phyloP scores from a whole-genome alignment of 2,329 filamentous ascomycete genomes.

The Monilinia fructigena region DNA sequence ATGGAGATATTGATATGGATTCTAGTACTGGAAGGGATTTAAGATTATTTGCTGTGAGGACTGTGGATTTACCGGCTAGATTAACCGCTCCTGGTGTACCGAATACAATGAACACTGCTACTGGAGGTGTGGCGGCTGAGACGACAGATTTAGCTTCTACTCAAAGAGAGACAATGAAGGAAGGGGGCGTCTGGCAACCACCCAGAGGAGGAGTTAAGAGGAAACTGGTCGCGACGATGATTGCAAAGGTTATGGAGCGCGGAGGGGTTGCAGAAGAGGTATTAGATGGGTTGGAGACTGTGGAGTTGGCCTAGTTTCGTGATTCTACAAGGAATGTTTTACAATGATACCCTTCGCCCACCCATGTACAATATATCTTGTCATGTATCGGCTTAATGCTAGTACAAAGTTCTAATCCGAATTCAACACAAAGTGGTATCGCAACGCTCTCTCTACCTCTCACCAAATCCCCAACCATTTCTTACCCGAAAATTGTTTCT shows the following conservation, averaged over 20 bases:
- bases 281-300: slow-evolving; percentile 73
- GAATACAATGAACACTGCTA: slow-evolving; percentile 60
- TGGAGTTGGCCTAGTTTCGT: slow-evolving; percentile 59
- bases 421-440: slow-evolving; percentile 1
- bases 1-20: slow-evolving; percentile 46
- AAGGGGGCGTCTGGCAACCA: slow-evolving; percentile 80
- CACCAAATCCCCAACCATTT: slow-evolving; percentile 85
- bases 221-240: slow-evolving; percentile 67
- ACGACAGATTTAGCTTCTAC: slow-evolving; percentile 46
- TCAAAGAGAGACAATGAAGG: slow-evolving; percentile 53
- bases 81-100: slow-evolving; percentile 70
- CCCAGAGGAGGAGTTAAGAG: slow-evolving; percentile 81
- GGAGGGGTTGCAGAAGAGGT: slow-evolving; percentile 86
- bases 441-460: slow-evolving; percentile 17
- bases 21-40: slow-evolving; percentile 44
- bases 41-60: slow-evolving; percentile 66
- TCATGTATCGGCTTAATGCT: slow-evolving; percentile 4
- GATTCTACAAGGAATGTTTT: slow-evolving; percentile 24
- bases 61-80: slow-evolving; percentile 71
- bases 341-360: slow-evolving; percentile 24
- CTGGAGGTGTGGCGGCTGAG: slow-evolving; percentile 41
- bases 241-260: slow-evolving; percentile 71
- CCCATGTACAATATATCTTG: slow-evolving; percentile 1
- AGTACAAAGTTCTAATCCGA: not conserved
- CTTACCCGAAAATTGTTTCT: slow-evolving; percentile 59